phyloP scores from a whole-genome alignment of 192 early-diverging fungal species.

The Endogone sp. region DNA sequence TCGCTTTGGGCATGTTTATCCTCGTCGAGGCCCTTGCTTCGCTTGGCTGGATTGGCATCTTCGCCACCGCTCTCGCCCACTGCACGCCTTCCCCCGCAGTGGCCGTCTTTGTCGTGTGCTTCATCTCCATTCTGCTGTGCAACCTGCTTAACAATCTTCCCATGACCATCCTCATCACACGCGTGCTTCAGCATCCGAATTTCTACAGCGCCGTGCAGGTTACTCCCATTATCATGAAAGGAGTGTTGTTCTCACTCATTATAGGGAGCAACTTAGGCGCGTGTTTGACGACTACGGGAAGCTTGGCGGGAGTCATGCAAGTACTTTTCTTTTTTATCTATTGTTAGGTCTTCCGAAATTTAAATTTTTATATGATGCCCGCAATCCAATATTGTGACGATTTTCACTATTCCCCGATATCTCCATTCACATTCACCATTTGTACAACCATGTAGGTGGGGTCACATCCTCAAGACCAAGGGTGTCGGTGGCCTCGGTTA shows the following conservation, averaged over 20 bases:
- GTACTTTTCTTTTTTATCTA: constrained; percentile 10
- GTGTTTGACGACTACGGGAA: constrained; percentile 68
- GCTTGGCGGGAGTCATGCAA: constrained; percentile 70
- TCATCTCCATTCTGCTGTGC: constrained; percentile 64
- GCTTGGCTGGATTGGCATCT: constrained; percentile 64
- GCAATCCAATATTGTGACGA: too few species aligned
- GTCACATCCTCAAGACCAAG: constrained; percentile 50
- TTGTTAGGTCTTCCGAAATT: too few species aligned
- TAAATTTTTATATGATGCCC: too few species aligned
- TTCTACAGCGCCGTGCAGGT: constrained; percentile 39
- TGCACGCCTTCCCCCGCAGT: constrained; percentile 48
- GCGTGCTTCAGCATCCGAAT: constrained; percentile 61
- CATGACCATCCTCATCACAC: constrained; percentile 79
- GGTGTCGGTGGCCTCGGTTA: constrained; percentile 38
- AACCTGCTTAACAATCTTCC: constrained; percentile 83
- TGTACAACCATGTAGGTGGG: constrained; percentile 46
- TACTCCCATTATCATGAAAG: constrained; percentile 40
- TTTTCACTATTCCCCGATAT: too few species aligned
- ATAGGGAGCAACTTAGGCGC: constrained; percentile 83
- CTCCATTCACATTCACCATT: too few species aligned
- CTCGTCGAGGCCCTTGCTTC: constrained; percentile 68
- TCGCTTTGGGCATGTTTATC: constrained; percentile 85
- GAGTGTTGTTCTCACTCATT: constrained; percentile 66
- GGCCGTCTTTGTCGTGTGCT: constrained; percentile 58
- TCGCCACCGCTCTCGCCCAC: constrained; percentile 52